Conservation (phyloP, 129 eudicot species). For the Escallonia herrerae region DNA sequence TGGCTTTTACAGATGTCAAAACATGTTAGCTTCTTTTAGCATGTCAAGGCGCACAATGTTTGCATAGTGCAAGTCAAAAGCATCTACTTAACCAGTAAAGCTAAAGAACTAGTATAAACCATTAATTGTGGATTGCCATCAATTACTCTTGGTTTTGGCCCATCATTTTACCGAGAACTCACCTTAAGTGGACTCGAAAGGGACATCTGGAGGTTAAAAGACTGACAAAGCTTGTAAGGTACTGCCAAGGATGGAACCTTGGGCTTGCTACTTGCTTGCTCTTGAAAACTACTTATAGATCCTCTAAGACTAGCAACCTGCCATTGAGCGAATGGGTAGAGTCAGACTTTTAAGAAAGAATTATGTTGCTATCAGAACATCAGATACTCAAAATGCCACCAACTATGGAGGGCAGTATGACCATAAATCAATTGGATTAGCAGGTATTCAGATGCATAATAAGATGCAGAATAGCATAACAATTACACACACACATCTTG, state of each 20-base stretch:
- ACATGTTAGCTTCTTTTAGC: background rate
- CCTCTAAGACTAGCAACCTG: slow-evolving; percentile 98
- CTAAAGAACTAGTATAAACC: background rate
- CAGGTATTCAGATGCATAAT: background rate
- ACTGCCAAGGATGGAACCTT: slow-evolving; percentile 48
- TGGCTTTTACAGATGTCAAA: background rate
- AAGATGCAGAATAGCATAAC: background rate
- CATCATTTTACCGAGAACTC: slow-evolving; percentile 3
- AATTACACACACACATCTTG: no score
- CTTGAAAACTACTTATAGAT: slow-evolving; percentile 94
- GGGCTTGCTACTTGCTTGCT: slow-evolving; percentile 89
- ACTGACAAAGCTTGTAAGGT: slow-evolving; percentile 70
- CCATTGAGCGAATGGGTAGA: background rate
- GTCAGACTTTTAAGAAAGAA: slow-evolving; percentile 6
- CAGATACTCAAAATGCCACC: background rate
- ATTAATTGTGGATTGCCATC: slow-evolving; percentile 2
- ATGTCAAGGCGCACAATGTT: background rate
- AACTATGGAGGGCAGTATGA: background rate
- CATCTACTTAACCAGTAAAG: background rate
- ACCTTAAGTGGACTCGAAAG: slow-evolving; percentile 90
- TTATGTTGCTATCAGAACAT: background rate
- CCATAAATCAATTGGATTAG: background rate
- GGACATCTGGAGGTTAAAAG: slow-evolving; percentile 64
- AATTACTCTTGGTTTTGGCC: background rate
- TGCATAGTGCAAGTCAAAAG: background rate